Base-by-base conservation (phyloP, 2,329 filamentous ascomycete genomes). In the Fusarium sp. region DNA sequence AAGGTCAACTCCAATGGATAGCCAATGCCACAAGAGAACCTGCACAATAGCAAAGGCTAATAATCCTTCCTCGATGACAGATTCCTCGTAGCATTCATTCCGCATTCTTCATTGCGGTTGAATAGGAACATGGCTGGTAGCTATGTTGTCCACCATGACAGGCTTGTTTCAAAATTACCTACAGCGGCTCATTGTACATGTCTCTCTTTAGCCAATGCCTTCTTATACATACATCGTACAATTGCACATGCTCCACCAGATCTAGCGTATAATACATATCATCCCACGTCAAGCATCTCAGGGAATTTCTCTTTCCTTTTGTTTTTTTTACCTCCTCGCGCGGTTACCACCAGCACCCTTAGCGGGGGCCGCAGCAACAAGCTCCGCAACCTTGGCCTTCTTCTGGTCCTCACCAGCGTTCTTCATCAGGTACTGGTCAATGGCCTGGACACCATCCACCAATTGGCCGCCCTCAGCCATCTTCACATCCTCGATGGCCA, bases 401-500 rank as follows among this genome's bases (percentile, higher is more conserved):
- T 76, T 72, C 63, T 74, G 70, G 36, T 80, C 77, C 68, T 79
- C 76, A 10, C 65, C 59, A 38, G 73, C 43, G 70, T 72, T 77
- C 69, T 74, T 65, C 67, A 75, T 70, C 65, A 79, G 58, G 56
- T 73, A 76, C 7, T 69, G 66, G 43, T 85, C 77, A 52, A 89
- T 84, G 56, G 75, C 77, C 73, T 82, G 73, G 32, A 77, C 70
- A n/a, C 89, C 89, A 71, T 89, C 81, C n/a, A 94, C 77, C 46
- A 92, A 67, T 58, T 76, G 75, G 19, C 88, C 88, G 17, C 83
- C 79, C 51, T 88, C 78, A 56, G 80, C 78, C 73, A 81, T 86
- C 72, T 81, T 63, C 62, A 85, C 78, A 69, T 95, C 91, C 26
- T 83, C 77, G 59, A 84, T 71, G 49, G 84, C 76, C 21, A 82